Evolutionary conservation across 176 grass and related monocot genomes (phyloP), one percentile per base, ranked within the genome.

Genomic region (Elymus sibiricus): DNA sequence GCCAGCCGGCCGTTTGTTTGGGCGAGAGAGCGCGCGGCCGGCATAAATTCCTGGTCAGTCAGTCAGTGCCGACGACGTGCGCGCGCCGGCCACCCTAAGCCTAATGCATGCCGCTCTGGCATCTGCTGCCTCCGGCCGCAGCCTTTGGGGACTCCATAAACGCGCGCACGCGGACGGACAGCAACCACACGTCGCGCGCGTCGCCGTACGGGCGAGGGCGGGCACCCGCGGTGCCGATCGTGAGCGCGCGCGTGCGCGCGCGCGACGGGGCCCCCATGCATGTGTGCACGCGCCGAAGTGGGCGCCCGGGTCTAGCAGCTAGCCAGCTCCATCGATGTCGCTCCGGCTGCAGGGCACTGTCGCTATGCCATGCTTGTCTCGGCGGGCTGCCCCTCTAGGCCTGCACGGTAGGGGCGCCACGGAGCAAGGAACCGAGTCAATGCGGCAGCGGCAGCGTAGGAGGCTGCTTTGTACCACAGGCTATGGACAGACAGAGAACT

Each of bases 351-450:
- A 84, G 73, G 71, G 49, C 74, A 71, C 47, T 35, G 84, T 39
- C 26, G 59, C 88, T 14, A 21, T 15, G 38, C 34, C 76, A 76
- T 64, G 82, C 43, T 16, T 88, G 82, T 81, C 31, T 58, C 58
- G 19, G 44, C 34, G 55, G 74, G 56, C 38, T 28, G 6, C 11
- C 14, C 31, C 19, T 2, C 56, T 77, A 37, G 83, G 27, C 2
- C 65, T 68, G 39, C 16, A 3, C 3, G 24, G 49, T 53, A 80
- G 67, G 76, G 38, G 64, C 64, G 5, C 31, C 32, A 4, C 46
- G 64, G 77, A 74, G 67, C 51, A 64, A 85, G 82, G 67, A 77
- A 55, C 77, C 69, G 69, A 78, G 86, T 88, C 90, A 91, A 85
- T 91, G 81, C 74, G 26, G 80, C 47, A 1, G 7, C 38, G 38